Percentiles rank a stretch among this genome's conserved stretches.
Conservation (phyloP, 2,329 filamentous ascomycete genomes). For the Sporothrix brasiliensis region DNA sequence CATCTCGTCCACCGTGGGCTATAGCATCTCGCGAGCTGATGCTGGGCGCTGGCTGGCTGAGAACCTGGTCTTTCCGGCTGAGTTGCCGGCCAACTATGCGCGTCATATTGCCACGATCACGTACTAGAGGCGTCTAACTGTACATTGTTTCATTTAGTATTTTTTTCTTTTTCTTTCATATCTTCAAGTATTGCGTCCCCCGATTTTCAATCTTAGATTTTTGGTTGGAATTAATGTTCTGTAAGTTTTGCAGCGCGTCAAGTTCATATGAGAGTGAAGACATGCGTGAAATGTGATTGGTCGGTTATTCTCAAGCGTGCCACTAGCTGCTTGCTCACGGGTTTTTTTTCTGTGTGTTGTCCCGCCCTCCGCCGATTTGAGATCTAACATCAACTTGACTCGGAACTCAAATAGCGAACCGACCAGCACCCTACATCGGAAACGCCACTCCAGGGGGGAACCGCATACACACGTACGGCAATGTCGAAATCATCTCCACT, state of each 20-base stretch:
- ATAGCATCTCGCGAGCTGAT: conserved; percentile 48
- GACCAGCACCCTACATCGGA: background rate
- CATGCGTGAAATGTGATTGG: background rate
- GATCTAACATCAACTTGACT: background rate
- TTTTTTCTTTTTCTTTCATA: background rate
- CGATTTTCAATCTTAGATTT: too few relatives aligned
- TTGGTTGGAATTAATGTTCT: background rate
- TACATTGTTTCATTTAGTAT: background rate
- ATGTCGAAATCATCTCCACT: conserved; percentile 27
- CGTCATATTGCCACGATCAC: conserved; percentile 6
- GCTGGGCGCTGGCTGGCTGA: conserved; percentile 50
- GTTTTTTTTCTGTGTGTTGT: background rate
- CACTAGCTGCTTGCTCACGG: background rate
- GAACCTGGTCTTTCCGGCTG: background rate
- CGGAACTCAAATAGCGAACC: background rate
- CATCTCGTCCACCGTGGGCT: conserved; percentile 45
- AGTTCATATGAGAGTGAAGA: background rate
- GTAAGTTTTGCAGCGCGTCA: too few relatives aligned
- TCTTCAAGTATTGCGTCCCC: too few relatives aligned
- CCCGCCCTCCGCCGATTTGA: background rate
- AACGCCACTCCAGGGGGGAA: too few relatives aligned
- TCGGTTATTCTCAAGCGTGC: background rate
- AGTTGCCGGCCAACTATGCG: conserved; percentile 15
- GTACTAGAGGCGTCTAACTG: background rate
- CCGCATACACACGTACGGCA: background rate